phyloP scores from a whole-genome alignment of 768 basidiomycete species.

The Lactifluus piperatus region DNA sequence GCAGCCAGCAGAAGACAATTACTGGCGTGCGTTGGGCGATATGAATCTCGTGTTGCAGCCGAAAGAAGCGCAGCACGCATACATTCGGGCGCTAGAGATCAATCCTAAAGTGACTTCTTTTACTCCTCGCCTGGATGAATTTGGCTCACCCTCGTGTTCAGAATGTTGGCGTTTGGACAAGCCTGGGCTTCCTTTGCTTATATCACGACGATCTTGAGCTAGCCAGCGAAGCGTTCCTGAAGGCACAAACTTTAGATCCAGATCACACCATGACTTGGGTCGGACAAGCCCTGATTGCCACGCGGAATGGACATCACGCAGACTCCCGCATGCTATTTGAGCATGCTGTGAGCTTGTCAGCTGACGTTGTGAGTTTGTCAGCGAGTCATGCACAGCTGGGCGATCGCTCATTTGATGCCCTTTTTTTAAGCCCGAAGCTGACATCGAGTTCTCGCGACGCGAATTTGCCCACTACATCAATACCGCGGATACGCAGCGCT shows the following conservation, averaged over 20 bases:
- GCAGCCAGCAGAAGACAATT: conserved; percentile 59
- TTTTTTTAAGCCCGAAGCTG: conserved; percentile 60
- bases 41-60: conserved; percentile 58
- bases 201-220: conserved; percentile 70
- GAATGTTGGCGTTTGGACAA: conserved; percentile 76
- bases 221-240: conserved; percentile 77
- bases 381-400: not conserved
- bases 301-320: conserved; percentile 42
- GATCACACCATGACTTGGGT: conserved; percentile 87
- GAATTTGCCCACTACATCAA: conserved; percentile 38
- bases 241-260: conserved; percentile 87
- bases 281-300: conserved; percentile 74
- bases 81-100: conserved; percentile 79
- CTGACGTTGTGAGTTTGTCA: conserved; percentile 47
- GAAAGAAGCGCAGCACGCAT: conserved; percentile 82
- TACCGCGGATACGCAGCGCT: conserved; percentile 17
- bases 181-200: conserved; percentile 81
- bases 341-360: conserved; percentile 57
- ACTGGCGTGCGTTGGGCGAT: conserved; percentile 81
- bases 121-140: conserved; percentile 2
- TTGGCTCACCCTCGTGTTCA: conserved; percentile 24
- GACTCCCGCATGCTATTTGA: conserved; percentile 65
- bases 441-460: conserved; percentile 63
- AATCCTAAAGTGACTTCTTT: conserved; percentile 59
- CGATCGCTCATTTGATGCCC: conserved; percentile 15